phyloP scores from a whole-genome alignment of 2,329 filamentous ascomycete species.

The Gaeumannomyces sp. region DNA sequence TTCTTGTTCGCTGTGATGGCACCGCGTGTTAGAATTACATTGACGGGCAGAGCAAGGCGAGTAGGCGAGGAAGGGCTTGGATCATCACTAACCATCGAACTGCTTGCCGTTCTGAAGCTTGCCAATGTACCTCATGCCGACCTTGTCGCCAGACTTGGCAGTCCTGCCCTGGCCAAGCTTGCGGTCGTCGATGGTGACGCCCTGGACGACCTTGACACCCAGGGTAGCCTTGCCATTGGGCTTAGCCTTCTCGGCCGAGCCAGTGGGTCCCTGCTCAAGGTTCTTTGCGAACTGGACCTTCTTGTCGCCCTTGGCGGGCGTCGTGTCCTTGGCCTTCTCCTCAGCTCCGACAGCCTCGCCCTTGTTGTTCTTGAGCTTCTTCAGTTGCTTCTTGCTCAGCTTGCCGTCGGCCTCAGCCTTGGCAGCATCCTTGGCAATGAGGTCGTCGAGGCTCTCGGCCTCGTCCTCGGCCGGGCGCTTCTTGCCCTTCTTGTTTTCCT shows the following conservation, averaged over 20 bases:
- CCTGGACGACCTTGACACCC: slow-evolving; percentile 73
- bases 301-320: slow-evolving; percentile 61
- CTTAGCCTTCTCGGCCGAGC: slow-evolving; percentile 47
- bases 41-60: neutral
- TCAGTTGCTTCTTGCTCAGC: slow-evolving; percentile 91
- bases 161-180: slow-evolving; percentile 79
- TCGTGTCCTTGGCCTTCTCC: slow-evolving; percentile 37
- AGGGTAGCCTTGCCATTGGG: slow-evolving; percentile 43
- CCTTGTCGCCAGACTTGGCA: slow-evolving; percentile 83
- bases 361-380: slow-evolving; percentile 99
- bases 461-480: slow-evolving; percentile 65
- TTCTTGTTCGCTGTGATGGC: slow-evolving; percentile 80
- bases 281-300: slow-evolving; percentile 99
- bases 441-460: slow-evolving; percentile 66
- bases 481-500: slow-evolving; percentile 66
- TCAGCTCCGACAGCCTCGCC: slow-evolving; percentile 70
- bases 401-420: slow-evolving; percentile 56
- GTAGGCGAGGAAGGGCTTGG: too few species aligned
- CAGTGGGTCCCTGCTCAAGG: slow-evolving; percentile 91
- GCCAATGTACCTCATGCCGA: slow-evolving; percentile 96
- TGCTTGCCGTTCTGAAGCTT: slow-evolving; percentile 93
- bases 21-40: neutral
- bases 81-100: slow-evolving; percentile 69
- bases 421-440: slow-evolving; percentile 75
- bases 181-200: slow-evolving; percentile 92